These are phyloP conservation scores for Acanthamoeba quina DNA, from an alignment of 208 protist genomes.

Conservation along the genomic window DNA sequence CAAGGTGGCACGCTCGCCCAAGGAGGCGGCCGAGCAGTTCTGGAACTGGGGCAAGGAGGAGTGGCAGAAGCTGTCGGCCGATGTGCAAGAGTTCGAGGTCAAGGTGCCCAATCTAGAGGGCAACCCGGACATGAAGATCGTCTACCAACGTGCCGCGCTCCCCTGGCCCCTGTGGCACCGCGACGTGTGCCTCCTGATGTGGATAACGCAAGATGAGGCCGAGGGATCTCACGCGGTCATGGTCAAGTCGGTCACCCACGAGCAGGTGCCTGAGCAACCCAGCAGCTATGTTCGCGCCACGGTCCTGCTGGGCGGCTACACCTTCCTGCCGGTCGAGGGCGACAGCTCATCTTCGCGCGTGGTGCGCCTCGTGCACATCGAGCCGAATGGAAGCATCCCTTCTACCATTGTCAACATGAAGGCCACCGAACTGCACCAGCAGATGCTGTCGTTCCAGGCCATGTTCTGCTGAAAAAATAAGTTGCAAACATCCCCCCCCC, in stretches of 20 bases:
- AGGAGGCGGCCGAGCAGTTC: conserved; percentile 8
- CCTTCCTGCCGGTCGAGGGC: not conserved
- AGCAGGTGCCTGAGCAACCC: not conserved
- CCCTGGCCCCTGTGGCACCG: conserved; percentile 73
- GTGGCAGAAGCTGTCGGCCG: not conserved
- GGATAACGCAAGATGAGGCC: not conserved
- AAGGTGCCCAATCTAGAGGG: not conserved
- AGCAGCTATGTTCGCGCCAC: conserved; percentile 21
- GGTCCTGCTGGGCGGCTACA: conserved; percentile 48
- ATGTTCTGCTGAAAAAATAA: not conserved
- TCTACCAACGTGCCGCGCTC: conserved; percentile 15
- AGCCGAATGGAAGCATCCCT: conserved; percentile 53
- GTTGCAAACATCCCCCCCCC: not conserved
- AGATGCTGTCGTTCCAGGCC: conserved; percentile 1
- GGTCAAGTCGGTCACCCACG: conserved; percentile 15
- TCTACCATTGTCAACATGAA: conserved; percentile 57
- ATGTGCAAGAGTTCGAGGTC: not conserved
- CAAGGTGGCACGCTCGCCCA: not conserved
- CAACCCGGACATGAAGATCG: conserved; percentile 20
- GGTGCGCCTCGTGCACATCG: conserved; percentile 36
- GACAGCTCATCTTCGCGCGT: not conserved
- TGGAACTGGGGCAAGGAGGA: conserved; percentile 36
- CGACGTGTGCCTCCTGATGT: conserved; percentile 38
- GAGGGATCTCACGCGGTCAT: not conserved
- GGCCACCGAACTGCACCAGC: not conserved